Evolutionary conservation across 306 rosid genomes (phyloP).

Genomic region (Rubus idaeus): DNA sequence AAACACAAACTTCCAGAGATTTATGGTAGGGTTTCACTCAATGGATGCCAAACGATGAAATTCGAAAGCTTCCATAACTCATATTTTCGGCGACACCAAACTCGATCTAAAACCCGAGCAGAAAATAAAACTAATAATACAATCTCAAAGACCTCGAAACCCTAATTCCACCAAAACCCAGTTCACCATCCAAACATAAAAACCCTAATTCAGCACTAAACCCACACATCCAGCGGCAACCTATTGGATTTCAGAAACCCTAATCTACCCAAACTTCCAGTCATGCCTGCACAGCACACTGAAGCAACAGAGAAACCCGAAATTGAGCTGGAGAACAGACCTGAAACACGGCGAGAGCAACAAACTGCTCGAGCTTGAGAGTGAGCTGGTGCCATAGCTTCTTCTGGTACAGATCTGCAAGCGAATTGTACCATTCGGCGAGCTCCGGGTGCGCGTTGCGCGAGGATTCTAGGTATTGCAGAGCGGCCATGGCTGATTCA

Average conservation of each 20-base stretch:
- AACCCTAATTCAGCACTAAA: constrained; percentile 24
- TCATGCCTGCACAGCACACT: not conserved
- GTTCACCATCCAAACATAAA: not conserved
- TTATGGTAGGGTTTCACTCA: not conserved
- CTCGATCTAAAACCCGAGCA: not conserved
- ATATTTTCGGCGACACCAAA: not conserved
- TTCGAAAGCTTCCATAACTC: not conserved
- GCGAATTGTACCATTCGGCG: constrained; percentile 84
- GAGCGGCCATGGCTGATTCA: constrained; percentile 75
- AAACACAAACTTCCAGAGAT: not conserved
- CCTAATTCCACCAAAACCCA: constrained; percentile 19
- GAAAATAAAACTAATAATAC: not conserved
- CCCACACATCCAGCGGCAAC: not conserved
- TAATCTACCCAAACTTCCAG: constrained; percentile 23
- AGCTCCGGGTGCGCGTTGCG: constrained; percentile 92
- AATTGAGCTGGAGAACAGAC: constrained; percentile 32
- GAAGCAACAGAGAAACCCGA: not conserved
- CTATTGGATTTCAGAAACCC: constrained; percentile 49
- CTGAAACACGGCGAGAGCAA: constrained; percentile 89
- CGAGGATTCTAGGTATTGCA: constrained; percentile 85
- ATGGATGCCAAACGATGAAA: not conserved
- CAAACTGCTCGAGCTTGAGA: constrained; percentile 95
- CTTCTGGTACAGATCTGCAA: constrained; percentile 97
- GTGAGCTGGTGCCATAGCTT: constrained; percentile 99
- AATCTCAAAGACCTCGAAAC: not conserved